Conservation (phyloP, 2,329 filamentous ascomycete species). For the Coniochaeta sp. region DNA sequence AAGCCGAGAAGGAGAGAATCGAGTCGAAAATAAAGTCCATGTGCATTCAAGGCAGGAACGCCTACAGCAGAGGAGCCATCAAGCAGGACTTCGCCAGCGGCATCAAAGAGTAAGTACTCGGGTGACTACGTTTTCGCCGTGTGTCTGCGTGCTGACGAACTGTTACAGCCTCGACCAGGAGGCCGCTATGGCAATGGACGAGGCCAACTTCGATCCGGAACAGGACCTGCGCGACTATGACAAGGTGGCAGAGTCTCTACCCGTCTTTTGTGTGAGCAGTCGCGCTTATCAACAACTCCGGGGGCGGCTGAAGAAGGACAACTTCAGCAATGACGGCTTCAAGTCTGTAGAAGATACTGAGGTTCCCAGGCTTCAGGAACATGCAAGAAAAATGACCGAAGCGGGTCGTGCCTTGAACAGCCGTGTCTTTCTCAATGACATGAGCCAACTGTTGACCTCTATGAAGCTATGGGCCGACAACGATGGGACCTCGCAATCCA, state of each 20-base stretch:
- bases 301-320: conserved; percentile 45
- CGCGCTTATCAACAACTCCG: conserved; percentile 56
- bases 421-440: conserved; percentile 14
- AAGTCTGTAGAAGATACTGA: conserved; percentile 44
- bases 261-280: conserved; percentile 59
- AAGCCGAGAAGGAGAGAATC: conserved; percentile 11
- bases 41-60: conserved; percentile 50
- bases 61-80: conserved; percentile 48
- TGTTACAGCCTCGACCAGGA: conserved; percentile 43
- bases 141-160: conserved; percentile 1
- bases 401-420: conserved; percentile 10
- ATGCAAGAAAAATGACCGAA: conserved; percentile 49
- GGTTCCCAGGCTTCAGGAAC: conserved; percentile 48
- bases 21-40: conserved; percentile 21
- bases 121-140: neutral
- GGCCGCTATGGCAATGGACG: conserved; percentile 39
- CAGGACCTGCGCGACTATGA: conserved; percentile 51
- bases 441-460: conserved; percentile 16
- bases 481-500: conserved; percentile 11
- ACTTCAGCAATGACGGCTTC: conserved; percentile 41
- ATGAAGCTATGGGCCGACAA: conserved; percentile 17
- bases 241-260: conserved; percentile 43
- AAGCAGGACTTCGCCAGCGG: conserved; percentile 53
- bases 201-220: conserved; percentile 45
- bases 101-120: conserved; percentile 39